Evolutionary conservation across 2,329 filamentous ascomycete genomes (phyloP).

Genomic region (Cyphellophora europaea): DNA sequence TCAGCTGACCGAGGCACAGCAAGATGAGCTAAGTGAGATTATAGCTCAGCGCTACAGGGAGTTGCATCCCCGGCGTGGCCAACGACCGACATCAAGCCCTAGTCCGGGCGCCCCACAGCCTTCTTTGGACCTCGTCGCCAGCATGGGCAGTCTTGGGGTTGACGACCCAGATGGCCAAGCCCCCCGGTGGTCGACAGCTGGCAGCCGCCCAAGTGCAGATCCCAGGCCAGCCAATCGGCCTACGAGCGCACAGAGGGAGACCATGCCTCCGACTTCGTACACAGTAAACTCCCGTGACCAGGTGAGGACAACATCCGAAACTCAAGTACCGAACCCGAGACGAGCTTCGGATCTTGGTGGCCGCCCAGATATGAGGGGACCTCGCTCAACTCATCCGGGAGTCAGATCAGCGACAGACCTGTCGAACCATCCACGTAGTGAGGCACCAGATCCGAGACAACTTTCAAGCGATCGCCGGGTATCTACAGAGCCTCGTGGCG

Average conservation of each 20-base stretch:
- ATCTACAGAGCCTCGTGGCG: slow-evolving; percentile 13
- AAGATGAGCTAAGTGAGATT: slow-evolving; percentile 81
- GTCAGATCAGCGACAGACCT: slow-evolving; percentile 58
- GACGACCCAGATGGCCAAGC: not conserved
- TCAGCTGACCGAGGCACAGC: slow-evolving; percentile 71
- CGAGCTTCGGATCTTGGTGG: slow-evolving; percentile 21
- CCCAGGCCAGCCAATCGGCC: not conserved
- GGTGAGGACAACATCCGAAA: slow-evolving; percentile 1
- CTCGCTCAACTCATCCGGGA: not conserved
- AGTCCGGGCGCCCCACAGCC: slow-evolving; percentile 19
- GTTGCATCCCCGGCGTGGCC: slow-evolving; percentile 49
- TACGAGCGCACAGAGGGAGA: not conserved
- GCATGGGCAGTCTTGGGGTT: not conserved
- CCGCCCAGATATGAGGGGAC: not conserved
- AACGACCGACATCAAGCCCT: slow-evolving; percentile 37
- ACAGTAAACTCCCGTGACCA: too few species aligned
- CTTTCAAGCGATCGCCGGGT: slow-evolving; percentile 11
- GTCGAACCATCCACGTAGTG: slow-evolving; percentile 22
- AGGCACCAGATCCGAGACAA: slow-evolving; percentile 9
- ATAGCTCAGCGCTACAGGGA: slow-evolving; percentile 83
- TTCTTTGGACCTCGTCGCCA: not conserved
- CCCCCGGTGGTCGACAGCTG: not conserved
- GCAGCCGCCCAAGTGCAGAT: not conserved
- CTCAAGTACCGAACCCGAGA: slow-evolving; percentile 7
- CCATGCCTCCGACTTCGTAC: slow-evolving; percentile 7